phyloP scores from a whole-genome alignment of 176 grass and related monocot genomes.

The Hsuehochloa calcarea region DNA sequence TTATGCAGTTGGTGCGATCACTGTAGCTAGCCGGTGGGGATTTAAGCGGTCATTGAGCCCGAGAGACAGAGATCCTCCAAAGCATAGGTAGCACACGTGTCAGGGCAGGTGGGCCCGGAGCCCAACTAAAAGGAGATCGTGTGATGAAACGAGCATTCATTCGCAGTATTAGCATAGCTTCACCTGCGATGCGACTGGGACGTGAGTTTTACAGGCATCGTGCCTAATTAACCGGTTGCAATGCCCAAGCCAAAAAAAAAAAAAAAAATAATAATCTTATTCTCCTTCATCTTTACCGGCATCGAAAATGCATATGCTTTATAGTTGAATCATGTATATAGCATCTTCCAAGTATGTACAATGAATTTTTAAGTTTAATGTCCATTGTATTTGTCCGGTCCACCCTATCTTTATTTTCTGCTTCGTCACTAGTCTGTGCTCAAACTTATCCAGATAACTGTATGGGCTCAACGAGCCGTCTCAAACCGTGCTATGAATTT shows the following conservation, averaged over 20 bases:
- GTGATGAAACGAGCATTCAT: neutral
- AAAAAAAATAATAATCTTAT: too few species aligned
- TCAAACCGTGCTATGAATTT: neutral
- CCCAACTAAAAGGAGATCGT: neutral
- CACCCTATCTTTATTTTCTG: too few species aligned
- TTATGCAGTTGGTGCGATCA: constrained; percentile 25
- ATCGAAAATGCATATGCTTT: too few species aligned
- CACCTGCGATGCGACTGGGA: neutral
- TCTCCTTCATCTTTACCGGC: too few species aligned
- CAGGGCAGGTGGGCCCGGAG: neutral
- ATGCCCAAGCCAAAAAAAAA: too few species aligned
- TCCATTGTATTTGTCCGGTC: too few species aligned
- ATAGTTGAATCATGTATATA: too few species aligned
- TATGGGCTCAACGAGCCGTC: neutral
- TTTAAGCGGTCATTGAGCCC: constrained; percentile 31
- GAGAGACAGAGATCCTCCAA: neutral
- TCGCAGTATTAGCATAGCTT: neutral
- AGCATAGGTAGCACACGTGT: neutral
- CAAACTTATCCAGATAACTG: neutral
- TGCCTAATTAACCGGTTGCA: neutral
- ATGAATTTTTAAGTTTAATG: too few species aligned
- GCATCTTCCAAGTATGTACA: too few species aligned
- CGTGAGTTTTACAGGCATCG: neutral
- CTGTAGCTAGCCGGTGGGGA: constrained; percentile 33
- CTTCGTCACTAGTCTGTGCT: neutral